Conservation (phyloP, 495 filamentous ascomycete genomes). For the Penicillium nucicola region DNA sequence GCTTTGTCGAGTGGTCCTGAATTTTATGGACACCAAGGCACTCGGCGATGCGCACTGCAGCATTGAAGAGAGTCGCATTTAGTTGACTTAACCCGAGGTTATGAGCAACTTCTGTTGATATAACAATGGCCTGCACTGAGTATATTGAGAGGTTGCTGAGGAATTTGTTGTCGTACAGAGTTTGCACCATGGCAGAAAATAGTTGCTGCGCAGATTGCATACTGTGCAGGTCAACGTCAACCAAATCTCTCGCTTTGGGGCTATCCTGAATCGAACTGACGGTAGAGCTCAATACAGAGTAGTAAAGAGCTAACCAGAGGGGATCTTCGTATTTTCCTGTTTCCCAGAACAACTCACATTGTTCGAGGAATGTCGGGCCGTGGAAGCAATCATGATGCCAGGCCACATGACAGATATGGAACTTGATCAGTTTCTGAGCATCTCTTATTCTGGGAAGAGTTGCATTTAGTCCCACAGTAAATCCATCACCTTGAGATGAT, state of each 20-base stretch:
- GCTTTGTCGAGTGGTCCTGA: slow-evolving; percentile 14
- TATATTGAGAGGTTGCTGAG: slow-evolving; percentile 34
- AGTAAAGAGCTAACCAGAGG: slow-evolving; percentile 29
- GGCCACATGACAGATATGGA: slow-evolving; percentile 25
- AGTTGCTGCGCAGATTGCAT: slow-evolving; percentile 24
- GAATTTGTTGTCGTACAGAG: slow-evolving; percentile 25
- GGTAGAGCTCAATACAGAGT: slow-evolving; percentile 25
- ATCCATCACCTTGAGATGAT: slow-evolving; percentile 11
- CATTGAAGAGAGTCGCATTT: slow-evolving; percentile 38
- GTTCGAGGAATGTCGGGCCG: slow-evolving; percentile 26
- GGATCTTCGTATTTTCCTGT: slow-evolving; percentile 27
- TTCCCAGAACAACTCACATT: slow-evolving; percentile 28
- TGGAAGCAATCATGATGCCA: slow-evolving; percentile 34
- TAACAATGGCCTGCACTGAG: slow-evolving; percentile 44
- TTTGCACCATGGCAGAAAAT: slow-evolving; percentile 28
- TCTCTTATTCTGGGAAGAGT: slow-evolving; percentile 6
- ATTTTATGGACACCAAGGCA: slow-evolving; percentile 34
- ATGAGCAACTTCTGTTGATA: slow-evolving; percentile 43
- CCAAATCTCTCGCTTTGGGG: slow-evolving; percentile 11
- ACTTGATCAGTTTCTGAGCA: slow-evolving; percentile 26
- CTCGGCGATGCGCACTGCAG: slow-evolving; percentile 38
- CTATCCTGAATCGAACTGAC: slow-evolving; percentile 30
- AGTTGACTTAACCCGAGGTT: slow-evolving; percentile 44
- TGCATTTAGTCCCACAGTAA: slow-evolving; percentile 6
- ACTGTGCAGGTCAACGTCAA: slow-evolving; percentile 19